Conservation (phyloP, 345 rosid genomes). For the Salix brachista region DNA sequence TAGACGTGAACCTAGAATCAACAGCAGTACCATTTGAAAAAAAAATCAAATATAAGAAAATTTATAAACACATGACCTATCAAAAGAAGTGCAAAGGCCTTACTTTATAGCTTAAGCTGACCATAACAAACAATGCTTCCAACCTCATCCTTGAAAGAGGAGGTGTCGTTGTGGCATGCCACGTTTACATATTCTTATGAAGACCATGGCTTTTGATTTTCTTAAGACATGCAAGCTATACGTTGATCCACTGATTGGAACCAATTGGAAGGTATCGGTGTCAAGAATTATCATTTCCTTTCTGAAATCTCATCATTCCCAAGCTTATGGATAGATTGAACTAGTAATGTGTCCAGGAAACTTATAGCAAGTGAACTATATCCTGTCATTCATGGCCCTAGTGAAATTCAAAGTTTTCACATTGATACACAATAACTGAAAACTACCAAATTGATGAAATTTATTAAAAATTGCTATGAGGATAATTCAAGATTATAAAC, state of each 20-base stretch:
- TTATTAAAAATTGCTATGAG: not conserved
- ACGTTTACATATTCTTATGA: not conserved
- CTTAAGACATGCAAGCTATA: not conserved
- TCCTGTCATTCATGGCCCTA: no score
- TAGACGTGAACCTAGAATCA: no score
- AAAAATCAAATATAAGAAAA: no score
- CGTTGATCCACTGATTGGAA: no score
- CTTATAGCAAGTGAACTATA: not conserved
- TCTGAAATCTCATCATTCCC: not conserved
- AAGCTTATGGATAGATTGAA: not conserved
- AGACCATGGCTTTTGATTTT: not conserved
- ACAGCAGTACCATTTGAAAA: no score
- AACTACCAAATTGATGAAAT: not conserved
- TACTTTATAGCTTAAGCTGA: no score
- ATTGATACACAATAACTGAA: not conserved
- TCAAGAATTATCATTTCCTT: no score
- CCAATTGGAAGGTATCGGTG: no score
- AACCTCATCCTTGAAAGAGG: not conserved
- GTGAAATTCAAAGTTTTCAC: not conserved
- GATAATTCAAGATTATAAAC: not conserved
- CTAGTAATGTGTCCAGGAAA: not conserved
- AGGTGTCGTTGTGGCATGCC: not conserved
- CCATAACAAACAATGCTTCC: not conserved
- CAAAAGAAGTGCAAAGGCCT: no score
- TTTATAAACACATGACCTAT: no score